Evolutionary conservation across 441 rosid species (phyloP).

Genomic region (Gossypium gossypioides): DNA sequence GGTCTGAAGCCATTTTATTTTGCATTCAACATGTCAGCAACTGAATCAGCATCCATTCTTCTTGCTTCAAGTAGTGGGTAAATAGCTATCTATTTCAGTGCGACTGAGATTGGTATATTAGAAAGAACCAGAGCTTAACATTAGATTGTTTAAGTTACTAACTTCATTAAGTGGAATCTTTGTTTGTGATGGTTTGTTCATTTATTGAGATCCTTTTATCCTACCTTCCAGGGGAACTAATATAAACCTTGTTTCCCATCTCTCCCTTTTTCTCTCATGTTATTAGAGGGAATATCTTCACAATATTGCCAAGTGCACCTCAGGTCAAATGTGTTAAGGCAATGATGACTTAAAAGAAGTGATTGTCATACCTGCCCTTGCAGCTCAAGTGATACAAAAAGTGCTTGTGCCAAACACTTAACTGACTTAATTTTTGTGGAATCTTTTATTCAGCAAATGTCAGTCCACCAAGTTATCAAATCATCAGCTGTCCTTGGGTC

Average conservation of each 20-base stretch:
- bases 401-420: neutral
- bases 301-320: neutral
- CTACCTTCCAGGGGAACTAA: neutral
- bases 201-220: neutral
- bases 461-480: too few species aligned
- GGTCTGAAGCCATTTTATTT: neutral
- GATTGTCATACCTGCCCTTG: neutral
- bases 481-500: neutral
- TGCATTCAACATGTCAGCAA: neutral
- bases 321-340: neutral
- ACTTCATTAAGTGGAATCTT: neutral
- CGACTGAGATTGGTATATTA: neutral
- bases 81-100: neutral
- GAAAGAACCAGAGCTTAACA: neutral
- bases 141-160: neutral
- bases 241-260: neutral
- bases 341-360: neutral
- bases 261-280: neutral
- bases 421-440: neutral
- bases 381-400: neutral
- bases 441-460: neutral
- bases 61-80: constrained; percentile 28
- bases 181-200: neutral
- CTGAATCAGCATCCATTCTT: neutral
- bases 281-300: neutral